Evolutionary conservation across 2,329 filamentous ascomycete species (phyloP), one percentile per base, ranked within the genome.

Genomic region (Ophiosphaerella herpotricha): DNA sequence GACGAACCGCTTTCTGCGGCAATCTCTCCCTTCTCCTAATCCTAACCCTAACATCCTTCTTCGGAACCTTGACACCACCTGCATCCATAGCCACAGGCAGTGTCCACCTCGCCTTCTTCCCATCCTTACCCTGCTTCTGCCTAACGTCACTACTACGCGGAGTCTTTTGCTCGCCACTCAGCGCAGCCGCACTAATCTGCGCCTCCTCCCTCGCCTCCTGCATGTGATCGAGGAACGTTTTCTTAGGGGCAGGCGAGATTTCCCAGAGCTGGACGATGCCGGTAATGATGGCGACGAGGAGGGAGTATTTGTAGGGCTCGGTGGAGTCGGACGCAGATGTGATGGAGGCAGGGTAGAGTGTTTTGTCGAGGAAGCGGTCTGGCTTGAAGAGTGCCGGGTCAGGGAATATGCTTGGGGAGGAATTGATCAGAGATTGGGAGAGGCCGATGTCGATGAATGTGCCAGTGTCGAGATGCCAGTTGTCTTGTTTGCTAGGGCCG

Each of bases 41-140:
- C 65, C 78, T 79, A 3, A 85, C 84, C 44, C 79, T 77, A 7
- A 83, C 70, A 58, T 85, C 80, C 12, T 73, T 73, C 38, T 68
- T 75, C 8, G 83, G 83, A 48, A 77, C 72, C 58, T 78, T 80
- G 12, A 82, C 78, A 45, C 75, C 78, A 5, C 78, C 78, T 18
- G 64, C 55, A 74, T 77, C 59, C 64, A 74, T 61, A 77, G 75
- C 35, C 68, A 71, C 54, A 0, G 85, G 84, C 37, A 85, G 72
- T 14, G 73, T 72, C 77, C 83, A 84, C 52, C 58, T 66, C 35
- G 43, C 57, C 7, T 8, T 39, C 4, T 8, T 39, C 9, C 8
- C 8, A 21, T 46, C 44, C 26, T 55, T 58, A 36, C 32, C 48
- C 40, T 45, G 54, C 38, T 41, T 50, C 12, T 46, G 35, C 41